Evolutionary conservation across 495 filamentous ascomycete genomes (phyloP).

Genomic region (Penicillium argentinense): DNA sequence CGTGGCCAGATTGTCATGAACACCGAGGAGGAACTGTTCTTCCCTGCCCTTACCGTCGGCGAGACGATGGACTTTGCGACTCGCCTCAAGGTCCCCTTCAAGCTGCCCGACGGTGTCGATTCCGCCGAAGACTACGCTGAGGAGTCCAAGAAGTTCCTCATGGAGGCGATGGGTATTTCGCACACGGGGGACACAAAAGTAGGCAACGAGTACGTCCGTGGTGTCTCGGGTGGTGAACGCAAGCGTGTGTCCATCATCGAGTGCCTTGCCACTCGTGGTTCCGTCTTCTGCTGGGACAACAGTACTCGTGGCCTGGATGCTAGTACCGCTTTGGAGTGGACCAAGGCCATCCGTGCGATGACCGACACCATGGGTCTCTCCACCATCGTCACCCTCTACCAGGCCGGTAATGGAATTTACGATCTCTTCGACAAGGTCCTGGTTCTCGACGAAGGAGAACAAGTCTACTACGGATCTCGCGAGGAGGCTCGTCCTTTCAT

Average conservation of each 20-base stretch:
- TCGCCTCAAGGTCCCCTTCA: slow-evolving; percentile 36
- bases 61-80: slow-evolving; percentile 71
- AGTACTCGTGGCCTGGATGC: slow-evolving; percentile 61
- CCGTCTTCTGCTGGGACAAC: slow-evolving; percentile 64
- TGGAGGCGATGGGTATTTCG: slow-evolving; percentile 70
- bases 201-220: slow-evolving; percentile 74
- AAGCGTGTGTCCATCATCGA: slow-evolving; percentile 71
- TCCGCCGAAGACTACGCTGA: slow-evolving; percentile 50
- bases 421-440: slow-evolving; percentile 67
- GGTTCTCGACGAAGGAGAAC: slow-evolving; percentile 62
- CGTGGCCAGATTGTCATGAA: slow-evolving; percentile 72
- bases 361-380: slow-evolving; percentile 48
- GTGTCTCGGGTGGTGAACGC: slow-evolving; percentile 83
- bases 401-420: slow-evolving; percentile 64
- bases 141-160: slow-evolving; percentile 62
- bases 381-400: slow-evolving; percentile 55
- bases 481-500: slow-evolving; percentile 65
- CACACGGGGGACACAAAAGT: slow-evolving; percentile 82
- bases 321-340: slow-evolving; percentile 57
- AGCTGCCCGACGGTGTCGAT: slow-evolving; percentile 34
- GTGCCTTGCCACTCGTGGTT: slow-evolving; percentile 59
- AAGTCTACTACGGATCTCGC: slow-evolving; percentile 60
- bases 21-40: slow-evolving; percentile 70
- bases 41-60: slow-evolving; percentile 67
- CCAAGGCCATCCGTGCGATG: slow-evolving; percentile 47